A percentile compares a stretch with the other conserved stretches of the same genome.
Evolutionary conservation across 306 rosid species (phyloP).

Genomic region (Pyrus bretschneideri): DNA sequence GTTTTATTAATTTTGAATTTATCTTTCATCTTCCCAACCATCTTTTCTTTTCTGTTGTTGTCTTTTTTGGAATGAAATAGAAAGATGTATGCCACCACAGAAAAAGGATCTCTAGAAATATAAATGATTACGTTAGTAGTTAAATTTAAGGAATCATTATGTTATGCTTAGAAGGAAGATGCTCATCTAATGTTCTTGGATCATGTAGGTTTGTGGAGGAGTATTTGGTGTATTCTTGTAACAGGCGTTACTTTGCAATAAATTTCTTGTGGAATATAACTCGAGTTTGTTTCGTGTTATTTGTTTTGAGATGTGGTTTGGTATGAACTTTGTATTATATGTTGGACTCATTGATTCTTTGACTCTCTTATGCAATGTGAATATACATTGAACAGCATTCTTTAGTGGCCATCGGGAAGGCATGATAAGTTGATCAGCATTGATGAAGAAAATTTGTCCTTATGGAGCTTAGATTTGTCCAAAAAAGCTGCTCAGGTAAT

Average conservation of each 20-base stretch:
- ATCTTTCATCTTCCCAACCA: background rate
- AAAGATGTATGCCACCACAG: background rate
- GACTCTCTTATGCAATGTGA: conserved; percentile 14
- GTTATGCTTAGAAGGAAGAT: background rate
- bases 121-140: background rate
- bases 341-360: background rate
- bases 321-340: background rate
- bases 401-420: conserved; percentile 96
- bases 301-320: background rate
- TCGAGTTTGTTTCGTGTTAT: background rate
- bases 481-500: conserved; percentile 82
- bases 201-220: background rate
- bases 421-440: conserved; percentile 89
- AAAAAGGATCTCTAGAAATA: background rate
- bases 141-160: background rate
- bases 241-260: background rate
- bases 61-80: background rate
- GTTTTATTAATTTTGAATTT: background rate
- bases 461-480: conserved; percentile 87
- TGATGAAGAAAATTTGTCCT: conserved; percentile 62
- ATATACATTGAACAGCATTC: conserved; percentile 50
- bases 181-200: background rate
- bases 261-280: background rate
- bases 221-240: background rate
- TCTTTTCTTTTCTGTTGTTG: background rate